phyloP scores from a whole-genome alignment of 179 eudicot species.

The Patellifolia procumbens region DNA sequence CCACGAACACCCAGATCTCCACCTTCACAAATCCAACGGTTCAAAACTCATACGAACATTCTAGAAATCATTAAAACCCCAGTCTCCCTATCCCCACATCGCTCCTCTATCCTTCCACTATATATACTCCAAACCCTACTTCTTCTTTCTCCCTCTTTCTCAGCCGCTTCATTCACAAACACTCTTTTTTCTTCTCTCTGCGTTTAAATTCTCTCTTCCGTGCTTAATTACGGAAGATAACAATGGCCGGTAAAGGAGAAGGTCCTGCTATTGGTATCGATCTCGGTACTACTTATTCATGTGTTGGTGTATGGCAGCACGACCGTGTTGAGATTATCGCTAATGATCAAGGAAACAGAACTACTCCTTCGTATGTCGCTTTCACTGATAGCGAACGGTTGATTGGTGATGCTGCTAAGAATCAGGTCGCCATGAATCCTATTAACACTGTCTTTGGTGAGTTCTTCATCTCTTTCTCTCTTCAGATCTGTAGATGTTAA shows the following conservation, averaged over 20 bases:
- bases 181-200: neutral
- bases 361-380: constrained; percentile 32
- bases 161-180: constrained; percentile 16
- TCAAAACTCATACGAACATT: constrained; percentile 14
- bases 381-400: constrained; percentile 32
- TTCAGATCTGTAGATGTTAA: neutral
- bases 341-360: constrained; percentile 34
- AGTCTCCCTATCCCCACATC: neutral
- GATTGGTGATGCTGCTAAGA: constrained; percentile 38
- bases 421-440: constrained; percentile 36
- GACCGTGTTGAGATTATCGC: constrained; percentile 33
- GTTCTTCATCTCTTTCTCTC: neutral
- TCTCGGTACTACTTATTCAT: constrained; percentile 33
- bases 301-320: constrained; percentile 36
- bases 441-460: constrained; percentile 37
- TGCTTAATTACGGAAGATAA: neutral
- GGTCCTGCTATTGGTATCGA: constrained; percentile 40
- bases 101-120: neutral
- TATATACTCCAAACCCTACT: constrained; percentile 4
- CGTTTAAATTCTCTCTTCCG: neutral
- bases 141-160: neutral
- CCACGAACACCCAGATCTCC: neutral
- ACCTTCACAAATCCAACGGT: constrained; percentile 30
- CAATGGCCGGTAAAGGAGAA: constrained; percentile 35
- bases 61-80: constrained; percentile 14